phyloP scores from a whole-genome alignment of 2,329 filamentous ascomycete species.

The Paecilomyces fulvus region DNA sequence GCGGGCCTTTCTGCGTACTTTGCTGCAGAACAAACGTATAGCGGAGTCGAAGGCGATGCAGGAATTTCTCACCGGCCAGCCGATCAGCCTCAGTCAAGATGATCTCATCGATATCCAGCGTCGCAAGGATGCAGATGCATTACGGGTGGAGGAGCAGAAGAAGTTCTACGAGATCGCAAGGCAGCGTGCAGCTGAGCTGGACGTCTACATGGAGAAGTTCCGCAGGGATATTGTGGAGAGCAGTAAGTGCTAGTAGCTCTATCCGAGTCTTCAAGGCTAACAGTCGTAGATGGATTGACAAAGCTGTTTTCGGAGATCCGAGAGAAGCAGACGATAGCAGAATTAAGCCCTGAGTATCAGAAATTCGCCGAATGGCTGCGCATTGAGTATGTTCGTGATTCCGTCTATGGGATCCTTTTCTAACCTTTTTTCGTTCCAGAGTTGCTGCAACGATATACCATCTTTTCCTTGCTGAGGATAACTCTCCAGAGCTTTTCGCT shows the following conservation, averaged over 20 bases:
- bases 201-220: conserved; percentile 93
- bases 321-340: conserved; percentile 75
- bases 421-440: conserved; percentile 23
- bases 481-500: conserved; percentile 90
- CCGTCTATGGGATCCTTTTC: not conserved
- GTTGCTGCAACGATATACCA: conserved; percentile 95
- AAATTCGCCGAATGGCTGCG: conserved; percentile 98
- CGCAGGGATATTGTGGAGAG: conserved; percentile 58
- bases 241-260: conserved; percentile 46
- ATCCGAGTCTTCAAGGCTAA: conserved; percentile 22
- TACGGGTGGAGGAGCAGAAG: conserved; percentile 83
- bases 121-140: conserved; percentile 75
- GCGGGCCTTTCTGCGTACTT: conserved; percentile 77
- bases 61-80: conserved; percentile 70
- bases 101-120: conserved; percentile 73
- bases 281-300: conserved; percentile 63
- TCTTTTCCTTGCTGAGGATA: conserved; percentile 94
- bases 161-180: conserved; percentile 93
- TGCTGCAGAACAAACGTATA: conserved; percentile 76
- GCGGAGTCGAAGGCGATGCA: conserved; percentile 74
- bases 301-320: conserved; percentile 90
- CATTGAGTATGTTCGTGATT: conserved; percentile 56
- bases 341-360: conserved; percentile 88
- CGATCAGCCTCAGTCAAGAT: conserved; percentile 67
- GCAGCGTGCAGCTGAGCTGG: conserved; percentile 80